These are phyloP conservation scores for Aureobasidium pullulans DNA, from an alignment of 2,329 filamentous ascomycete species.

Conservation along the genomic window DNA sequence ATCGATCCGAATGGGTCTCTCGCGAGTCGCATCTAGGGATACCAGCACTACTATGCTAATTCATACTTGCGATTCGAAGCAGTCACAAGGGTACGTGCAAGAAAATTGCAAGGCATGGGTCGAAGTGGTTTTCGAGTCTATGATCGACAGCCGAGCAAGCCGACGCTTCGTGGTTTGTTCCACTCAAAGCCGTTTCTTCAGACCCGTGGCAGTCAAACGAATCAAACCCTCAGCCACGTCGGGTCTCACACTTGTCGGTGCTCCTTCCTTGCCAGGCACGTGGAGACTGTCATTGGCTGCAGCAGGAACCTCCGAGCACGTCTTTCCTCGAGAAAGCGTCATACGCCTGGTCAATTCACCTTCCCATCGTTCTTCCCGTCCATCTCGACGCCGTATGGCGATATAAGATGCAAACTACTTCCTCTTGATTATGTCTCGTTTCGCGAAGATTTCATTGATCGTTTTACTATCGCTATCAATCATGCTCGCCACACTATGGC, in stretches of 20 bases:
- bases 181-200: constrained; percentile 3
- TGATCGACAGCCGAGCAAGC: constrained; percentile 2
- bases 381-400: not conserved
- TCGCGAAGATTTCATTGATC: not conserved
- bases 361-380: not conserved
- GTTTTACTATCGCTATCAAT: not conserved
- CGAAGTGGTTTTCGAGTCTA: not conserved
- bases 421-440: not conserved
- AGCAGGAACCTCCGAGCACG: not conserved
- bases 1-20: no score
- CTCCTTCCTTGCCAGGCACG: constrained; percentile 1
- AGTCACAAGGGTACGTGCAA: no score
- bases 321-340: not conserved
- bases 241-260: not conserved
- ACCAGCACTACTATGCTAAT: no score
- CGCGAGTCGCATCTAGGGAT: no score
- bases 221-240: not conserved
- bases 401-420: not conserved
- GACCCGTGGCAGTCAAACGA: not conserved
- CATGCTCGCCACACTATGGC: constrained; percentile 1
- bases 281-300: constrained; percentile 9
- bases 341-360: not conserved
- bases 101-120: not conserved
- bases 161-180: not conserved
- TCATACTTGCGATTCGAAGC: no score